Percentiles rank a stretch among this genome's conserved stretches.
phyloP scores from a whole-genome alignment of 768 basidiomycete species.

The Tricholoma hemisulphureum region DNA sequence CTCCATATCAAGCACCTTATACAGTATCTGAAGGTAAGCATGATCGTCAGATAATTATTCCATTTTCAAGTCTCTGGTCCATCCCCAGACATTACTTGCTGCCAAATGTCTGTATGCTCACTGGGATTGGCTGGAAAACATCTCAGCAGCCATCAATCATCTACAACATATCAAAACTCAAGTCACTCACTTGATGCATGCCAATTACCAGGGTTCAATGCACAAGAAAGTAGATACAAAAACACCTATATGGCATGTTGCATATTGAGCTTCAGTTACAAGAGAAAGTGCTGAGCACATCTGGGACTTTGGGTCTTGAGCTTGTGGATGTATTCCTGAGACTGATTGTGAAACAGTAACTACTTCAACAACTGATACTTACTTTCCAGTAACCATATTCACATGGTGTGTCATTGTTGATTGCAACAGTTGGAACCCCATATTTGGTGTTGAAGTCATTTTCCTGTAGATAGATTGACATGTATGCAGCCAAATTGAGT shows the following conservation, averaged over 20 bases:
- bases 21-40: no score
- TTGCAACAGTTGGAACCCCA: background rate
- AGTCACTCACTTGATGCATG: constrained; percentile 18
- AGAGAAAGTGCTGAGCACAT: no score
- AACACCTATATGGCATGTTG: constrained; percentile 19
- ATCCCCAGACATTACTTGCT: constrained; percentile 25
- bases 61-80: no score
- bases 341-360: background rate
- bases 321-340: background rate
- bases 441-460: background rate
- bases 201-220: constrained; percentile 22
- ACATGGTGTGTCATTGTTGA: background rate
- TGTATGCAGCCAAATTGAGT: no score
- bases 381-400: background rate
- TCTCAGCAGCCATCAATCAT: constrained; percentile 26
- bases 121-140: constrained; percentile 33
- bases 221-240: constrained; percentile 22
- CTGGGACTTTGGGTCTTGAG: no score
- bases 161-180: constrained; percentile 30
- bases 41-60: no score
- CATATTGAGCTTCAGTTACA: constrained; percentile 5
- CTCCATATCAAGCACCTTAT: no score
- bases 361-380: background rate
- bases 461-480: background rate
- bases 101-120: constrained; percentile 28